Evolutionary conservation across 495 filamentous ascomycete genomes (phyloP), one percentile per base, ranked within the genome.

Genomic region (Staphylotrichum longicolle): DNA sequence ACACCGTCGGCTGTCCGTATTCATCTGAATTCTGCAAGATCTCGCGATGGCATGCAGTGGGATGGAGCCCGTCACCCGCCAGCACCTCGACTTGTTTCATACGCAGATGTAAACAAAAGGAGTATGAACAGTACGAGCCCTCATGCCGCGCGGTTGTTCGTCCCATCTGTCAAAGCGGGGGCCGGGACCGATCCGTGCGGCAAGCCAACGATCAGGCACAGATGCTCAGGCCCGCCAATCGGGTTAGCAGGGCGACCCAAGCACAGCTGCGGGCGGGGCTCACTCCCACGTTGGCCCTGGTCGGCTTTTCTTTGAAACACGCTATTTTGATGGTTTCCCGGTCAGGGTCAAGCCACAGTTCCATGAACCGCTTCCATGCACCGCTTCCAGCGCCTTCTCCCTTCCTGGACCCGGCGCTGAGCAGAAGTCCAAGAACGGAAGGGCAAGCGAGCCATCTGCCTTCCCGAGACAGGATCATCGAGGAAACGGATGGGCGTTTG

Each of bases 321-420:
- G 47, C 57, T 59, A 59, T 40, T 51, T 49, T 51, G 44, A 33
- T 33, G 20, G 42, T 14, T 41, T 4, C 11, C 54, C 37, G 15
- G 46, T 32, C 35, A 58, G 46, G 57, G 30, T 41, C 57, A 51
- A 59, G 57, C 57, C 57, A 44, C 57, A 41, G 57, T 44, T 59
- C 57, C 57, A 51, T 9, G 39, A 33, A 44, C 57, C 57, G 37
- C 46, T 33, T 57, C 41, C 20, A 27, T 27, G 20, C 20, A 27
- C 20, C 20, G 20, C 20, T 6, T 5, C n/a, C 11, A 40, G 8
- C 32, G 15, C 20, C 14, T 58, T 10, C 27, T 39, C 6, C 51
- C 56, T 57, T n/a, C 11, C 20, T 27, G 20, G 20, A 27, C 20
- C 20, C 20, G 20, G 20, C 20, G 20, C 20, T 27, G 20, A 27